These are phyloP conservation scores for Thielaviopsis punctulata DNA, from an alignment of 2,329 filamentous ascomycete species.

Conservation along the genomic window DNA sequence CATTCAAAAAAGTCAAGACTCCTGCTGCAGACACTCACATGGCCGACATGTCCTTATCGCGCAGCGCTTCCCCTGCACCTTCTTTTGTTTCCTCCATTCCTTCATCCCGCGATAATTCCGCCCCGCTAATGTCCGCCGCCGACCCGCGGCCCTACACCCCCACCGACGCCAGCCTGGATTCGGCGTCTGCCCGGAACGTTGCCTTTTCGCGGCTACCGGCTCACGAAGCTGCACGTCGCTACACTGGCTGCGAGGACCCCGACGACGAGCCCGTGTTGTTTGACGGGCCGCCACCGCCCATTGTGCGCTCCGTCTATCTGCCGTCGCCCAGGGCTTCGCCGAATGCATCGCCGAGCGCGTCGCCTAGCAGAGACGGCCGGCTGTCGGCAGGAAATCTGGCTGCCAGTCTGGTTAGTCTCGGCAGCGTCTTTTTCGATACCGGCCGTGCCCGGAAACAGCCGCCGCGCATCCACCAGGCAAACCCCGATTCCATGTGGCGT, in stretches of 20 bases:
- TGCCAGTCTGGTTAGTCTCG: slow-evolving; percentile 12
- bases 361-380: slow-evolving; percentile 1
- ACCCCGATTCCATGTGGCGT: slow-evolving; percentile 30
- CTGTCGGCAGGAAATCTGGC: slow-evolving; percentile 7
- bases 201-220: slow-evolving; percentile 4
- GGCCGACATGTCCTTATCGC: slow-evolving; percentile 8
- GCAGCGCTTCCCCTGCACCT: not conserved
- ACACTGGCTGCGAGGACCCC: slow-evolving; percentile 4
- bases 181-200: slow-evolving; percentile 6
- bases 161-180: not conserved
- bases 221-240: not conserved
- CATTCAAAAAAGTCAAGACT: slow-evolving; percentile 9
- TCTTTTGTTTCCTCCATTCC: not conserved
- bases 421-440: slow-evolving; percentile 24
- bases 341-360: slow-evolving; percentile 14
- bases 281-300: slow-evolving; percentile 33
- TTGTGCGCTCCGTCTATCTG: slow-evolving; percentile 25
- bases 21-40: slow-evolving; percentile 2
- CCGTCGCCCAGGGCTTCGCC: too few relatives aligned
- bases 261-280: slow-evolving; percentile 23
- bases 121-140: not conserved
- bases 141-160: not conserved
- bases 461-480: slow-evolving; percentile 13
- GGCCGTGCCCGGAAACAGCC: slow-evolving; percentile 15
- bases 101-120: not conserved